Conservation (phyloP, 2,329 filamentous ascomycete species). For the Xylariales sp. region DNA sequence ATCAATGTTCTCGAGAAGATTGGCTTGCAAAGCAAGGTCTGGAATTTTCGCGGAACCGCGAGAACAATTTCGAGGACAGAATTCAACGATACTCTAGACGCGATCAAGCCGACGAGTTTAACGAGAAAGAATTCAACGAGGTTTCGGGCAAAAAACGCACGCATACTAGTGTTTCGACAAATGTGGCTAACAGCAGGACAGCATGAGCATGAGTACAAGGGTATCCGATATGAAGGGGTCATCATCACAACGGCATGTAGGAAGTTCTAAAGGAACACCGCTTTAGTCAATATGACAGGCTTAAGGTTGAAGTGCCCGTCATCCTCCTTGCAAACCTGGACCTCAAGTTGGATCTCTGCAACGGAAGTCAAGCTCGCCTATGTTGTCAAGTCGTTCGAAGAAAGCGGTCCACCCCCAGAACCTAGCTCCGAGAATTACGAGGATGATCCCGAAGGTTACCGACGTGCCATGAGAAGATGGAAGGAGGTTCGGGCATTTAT, state of each 20-base stretch:
- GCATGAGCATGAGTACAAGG: constrained; percentile 22
- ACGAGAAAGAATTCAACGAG: constrained; percentile 28
- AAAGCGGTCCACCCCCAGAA: constrained; percentile 13
- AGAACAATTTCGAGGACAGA: constrained; percentile 34
- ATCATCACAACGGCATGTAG: constrained; percentile 22
- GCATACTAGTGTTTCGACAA: constrained; percentile 34
- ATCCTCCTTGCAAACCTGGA: constrained; percentile 48
- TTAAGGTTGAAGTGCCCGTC: constrained; percentile 48
- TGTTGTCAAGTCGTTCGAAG: constrained; percentile 34
- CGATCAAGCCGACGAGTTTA: constrained; percentile 30
- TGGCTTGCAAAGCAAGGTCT: constrained; percentile 31
- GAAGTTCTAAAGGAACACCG: constrained; percentile 39
- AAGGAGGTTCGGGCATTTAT: constrained; percentile 34
- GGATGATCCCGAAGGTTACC: constrained; percentile 24
- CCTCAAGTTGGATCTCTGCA: constrained; percentile 34
- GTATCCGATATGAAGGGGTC: constrained; percentile 12
- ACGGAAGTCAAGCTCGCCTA: constrained; percentile 43
- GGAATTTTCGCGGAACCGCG: constrained; percentile 39
- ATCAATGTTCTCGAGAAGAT: constrained; percentile 49
- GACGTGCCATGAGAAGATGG: constrained; percentile 29
- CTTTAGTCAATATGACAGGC: constrained; percentile 35
- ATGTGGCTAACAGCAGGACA: constrained; percentile 34
- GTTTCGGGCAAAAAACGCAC: constrained; percentile 23
- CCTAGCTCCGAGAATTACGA: constrained; percentile 18
- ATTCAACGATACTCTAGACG: constrained; percentile 40